Base-by-base conservation (phyloP, 441 rosid genomes). In the Populus hybrid region DNA sequence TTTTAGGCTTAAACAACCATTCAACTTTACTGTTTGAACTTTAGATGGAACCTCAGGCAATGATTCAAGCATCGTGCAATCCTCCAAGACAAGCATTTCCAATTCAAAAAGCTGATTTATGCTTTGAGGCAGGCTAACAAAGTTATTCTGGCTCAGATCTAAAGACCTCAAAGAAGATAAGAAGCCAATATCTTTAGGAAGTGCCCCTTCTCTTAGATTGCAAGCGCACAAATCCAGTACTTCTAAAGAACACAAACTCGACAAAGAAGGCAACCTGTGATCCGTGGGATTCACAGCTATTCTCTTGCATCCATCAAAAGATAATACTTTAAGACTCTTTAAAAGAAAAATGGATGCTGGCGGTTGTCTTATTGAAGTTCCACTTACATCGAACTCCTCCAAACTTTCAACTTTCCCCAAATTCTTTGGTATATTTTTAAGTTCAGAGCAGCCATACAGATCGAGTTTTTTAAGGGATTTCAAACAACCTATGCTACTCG, bases 311-410 rank as follows among this genome's bases (percentile, higher is more conserved):
- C 76, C 72, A 9, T 16, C 16, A 2, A 79, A 73, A 21, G 81
- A 80, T 66, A 82, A 67, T 7, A 36, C 21, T 40, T 71, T 59
- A 11, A 80, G 77, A 0, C 57, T 77, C 42, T 57, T 77, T 50
- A 76, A 71, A 3, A 63, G 66, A 14, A 70, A 30, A 26, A 84
- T 34, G 57, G 81, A 67, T 3, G 69, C 34, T 20, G 82, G 86
- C 1, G 32, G 9, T 23, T 68, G 68, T 6, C 23, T 36, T 14
- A 76, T 71, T 24, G 81, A 26, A n/a, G 81, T 74, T 23, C 64
- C 80, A 34, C 71, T 72, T 9, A 69, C 67, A 69, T 65, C 61
- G 67, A 82, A 78, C 53, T 66, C 69, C 75, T 67, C 69, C 79
- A 65, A 64, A 46, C 63, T 46, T 69, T 35, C 9, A 50, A 64